Conservation (phyloP, 2,329 filamentous ascomycete species). For the Zopfia rhizophila region DNA sequence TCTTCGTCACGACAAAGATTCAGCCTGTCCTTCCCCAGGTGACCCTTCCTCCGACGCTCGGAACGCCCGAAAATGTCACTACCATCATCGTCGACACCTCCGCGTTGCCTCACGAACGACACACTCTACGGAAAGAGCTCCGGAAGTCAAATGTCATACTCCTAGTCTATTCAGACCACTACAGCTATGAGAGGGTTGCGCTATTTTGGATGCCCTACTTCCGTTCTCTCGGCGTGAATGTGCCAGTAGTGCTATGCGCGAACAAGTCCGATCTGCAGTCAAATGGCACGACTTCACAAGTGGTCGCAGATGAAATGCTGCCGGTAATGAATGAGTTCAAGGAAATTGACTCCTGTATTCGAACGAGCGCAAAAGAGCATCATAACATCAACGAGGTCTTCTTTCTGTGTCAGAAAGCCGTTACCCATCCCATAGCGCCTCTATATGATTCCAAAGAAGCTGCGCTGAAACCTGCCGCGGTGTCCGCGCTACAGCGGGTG, state of each 20-base stretch:
- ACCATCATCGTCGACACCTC: slow-evolving; percentile 98
- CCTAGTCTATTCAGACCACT: slow-evolving; percentile 97
- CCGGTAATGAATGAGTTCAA: slow-evolving; percentile 99
- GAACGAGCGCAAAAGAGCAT: slow-evolving; percentile 90
- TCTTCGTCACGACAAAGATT: slow-evolving; percentile 95
- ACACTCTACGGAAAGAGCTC: slow-evolving; percentile 90
- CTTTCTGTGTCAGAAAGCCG: slow-evolving; percentile 97
- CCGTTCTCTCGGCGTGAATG: slow-evolving; percentile 96
- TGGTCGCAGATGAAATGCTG: slow-evolving; percentile 96
- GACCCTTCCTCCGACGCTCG: slow-evolving; percentile 91
- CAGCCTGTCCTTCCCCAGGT: slow-evolving; percentile 94
- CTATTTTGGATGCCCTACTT: slow-evolving; percentile 99
- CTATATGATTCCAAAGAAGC: slow-evolving; percentile 95
- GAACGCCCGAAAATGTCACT: slow-evolving; percentile 94
- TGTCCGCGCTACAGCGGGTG: slow-evolving; percentile 85
- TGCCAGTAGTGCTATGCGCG: slow-evolving; percentile 94
- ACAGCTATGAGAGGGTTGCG: slow-evolving; percentile 97
- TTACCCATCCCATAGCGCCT: slow-evolving; percentile 95
- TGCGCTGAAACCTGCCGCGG: slow-evolving; percentile 85
- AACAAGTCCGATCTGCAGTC: slow-evolving; percentile 93
- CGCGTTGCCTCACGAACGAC: slow-evolving; percentile 90
- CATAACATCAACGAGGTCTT: slow-evolving; percentile 95
- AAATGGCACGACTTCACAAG: slow-evolving; percentile 80
- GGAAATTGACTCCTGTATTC: slow-evolving; percentile 97
- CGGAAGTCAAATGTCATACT: slow-evolving; percentile 97